Percentiles rank a stretch among this genome's conserved stretches.
These are phyloP conservation scores for Ogataea siamensis DNA, from an alignment of 805 yeast species.

Conservation along the genomic window DNA sequence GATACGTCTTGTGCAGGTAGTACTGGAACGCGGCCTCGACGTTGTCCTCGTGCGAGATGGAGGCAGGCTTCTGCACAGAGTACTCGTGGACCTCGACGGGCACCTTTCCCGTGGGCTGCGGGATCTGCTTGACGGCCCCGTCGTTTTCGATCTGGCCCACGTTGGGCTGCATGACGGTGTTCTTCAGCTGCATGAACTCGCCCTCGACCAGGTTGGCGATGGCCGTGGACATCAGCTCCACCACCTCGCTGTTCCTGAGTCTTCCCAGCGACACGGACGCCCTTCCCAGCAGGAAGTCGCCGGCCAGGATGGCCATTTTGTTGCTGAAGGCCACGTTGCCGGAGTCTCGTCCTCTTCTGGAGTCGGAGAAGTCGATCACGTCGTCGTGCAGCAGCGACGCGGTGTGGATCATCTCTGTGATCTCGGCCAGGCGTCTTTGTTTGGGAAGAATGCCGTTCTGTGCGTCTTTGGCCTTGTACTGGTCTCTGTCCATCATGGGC, in stretches of 20 bases:
- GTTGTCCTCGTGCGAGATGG: slow-evolving; percentile 56
- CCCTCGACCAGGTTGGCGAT: slow-evolving; percentile 98
- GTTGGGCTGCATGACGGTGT: slow-evolving; percentile 68
- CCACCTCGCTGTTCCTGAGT: slow-evolving; percentile 93
- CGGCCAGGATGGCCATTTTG: slow-evolving; percentile 96
- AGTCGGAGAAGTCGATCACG: slow-evolving; percentile 87
- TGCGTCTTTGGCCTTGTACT: slow-evolving; percentile 45
- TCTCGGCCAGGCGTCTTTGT: slow-evolving; percentile 93
- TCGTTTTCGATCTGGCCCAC: slow-evolving; percentile 43
- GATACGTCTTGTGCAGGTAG: slow-evolving; percentile 90
- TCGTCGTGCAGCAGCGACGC: slow-evolving; percentile 95
- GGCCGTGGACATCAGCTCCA: slow-evolving; percentile 90
- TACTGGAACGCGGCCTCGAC: slow-evolving; percentile 93
- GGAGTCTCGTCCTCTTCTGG: slow-evolving; percentile 85
- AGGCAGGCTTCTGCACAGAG: slow-evolving; percentile 34
- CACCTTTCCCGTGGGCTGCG: slow-evolving; percentile 60
- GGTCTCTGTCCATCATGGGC: slow-evolving; percentile 72
- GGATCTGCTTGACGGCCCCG: slow-evolving; percentile 45
- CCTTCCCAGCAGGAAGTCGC: slow-evolving; percentile 91
- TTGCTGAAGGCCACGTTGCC: slow-evolving; percentile 94
- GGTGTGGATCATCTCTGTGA: slow-evolving; percentile 97
- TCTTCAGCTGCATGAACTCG: slow-evolving; percentile 97
- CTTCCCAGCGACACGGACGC: slow-evolving; percentile 96
- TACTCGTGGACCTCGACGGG: slow-evolving; percentile 61
- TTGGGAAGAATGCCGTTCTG: slow-evolving; percentile 85